phyloP scores from a whole-genome alignment of 345 rosid species.

The Hypericum androsaemum region DNA sequence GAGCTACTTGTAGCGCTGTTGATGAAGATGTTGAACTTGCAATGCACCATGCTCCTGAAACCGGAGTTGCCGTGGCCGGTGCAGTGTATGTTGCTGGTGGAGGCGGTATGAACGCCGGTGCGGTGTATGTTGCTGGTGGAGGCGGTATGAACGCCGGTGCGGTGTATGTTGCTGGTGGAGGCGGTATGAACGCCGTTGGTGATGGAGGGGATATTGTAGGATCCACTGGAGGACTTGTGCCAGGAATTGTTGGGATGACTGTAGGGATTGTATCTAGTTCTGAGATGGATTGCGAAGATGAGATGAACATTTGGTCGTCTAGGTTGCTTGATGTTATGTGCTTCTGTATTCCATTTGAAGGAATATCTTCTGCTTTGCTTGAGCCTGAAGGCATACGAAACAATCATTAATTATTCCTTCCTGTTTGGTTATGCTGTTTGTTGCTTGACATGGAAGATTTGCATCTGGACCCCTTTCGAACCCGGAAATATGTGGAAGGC shows the following conservation, averaged over 20 bases:
- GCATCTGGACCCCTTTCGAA: too few relatives aligned
- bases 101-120: conserved; percentile 11
- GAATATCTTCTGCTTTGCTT: conserved; percentile 29
- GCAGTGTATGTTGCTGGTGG: conserved; percentile 7
- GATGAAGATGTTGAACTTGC: conserved; percentile 63
- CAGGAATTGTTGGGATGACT: conserved; percentile 61
- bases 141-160: conserved; percentile 21
- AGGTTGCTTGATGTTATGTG: conserved; percentile 12
- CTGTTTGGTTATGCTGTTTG: conserved; percentile 2
- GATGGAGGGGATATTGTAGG: conserved; percentile 30
- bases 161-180: conserved; percentile 21
- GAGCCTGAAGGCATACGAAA: conserved; percentile 37
- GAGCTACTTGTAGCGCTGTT: conserved; percentile 85
- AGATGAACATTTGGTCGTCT: conserved; percentile 19
- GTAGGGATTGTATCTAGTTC: conserved; percentile 44
- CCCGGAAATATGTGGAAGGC: too few relatives aligned
- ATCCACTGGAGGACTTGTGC: conserved; percentile 35
- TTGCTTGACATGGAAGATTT: background rate
- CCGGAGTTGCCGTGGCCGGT: conserved; percentile 19
- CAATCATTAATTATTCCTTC: conserved; percentile 10
- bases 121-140: conserved; percentile 4
- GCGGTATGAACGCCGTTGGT: background rate
- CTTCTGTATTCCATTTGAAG: conserved; percentile 21
- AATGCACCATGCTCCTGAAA: conserved; percentile 63
- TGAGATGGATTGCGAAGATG: conserved; percentile 21